Evolutionary conservation across 2,329 filamentous ascomycete genomes (phyloP).

Genomic region (Aotearoamyces nothofagi): DNA sequence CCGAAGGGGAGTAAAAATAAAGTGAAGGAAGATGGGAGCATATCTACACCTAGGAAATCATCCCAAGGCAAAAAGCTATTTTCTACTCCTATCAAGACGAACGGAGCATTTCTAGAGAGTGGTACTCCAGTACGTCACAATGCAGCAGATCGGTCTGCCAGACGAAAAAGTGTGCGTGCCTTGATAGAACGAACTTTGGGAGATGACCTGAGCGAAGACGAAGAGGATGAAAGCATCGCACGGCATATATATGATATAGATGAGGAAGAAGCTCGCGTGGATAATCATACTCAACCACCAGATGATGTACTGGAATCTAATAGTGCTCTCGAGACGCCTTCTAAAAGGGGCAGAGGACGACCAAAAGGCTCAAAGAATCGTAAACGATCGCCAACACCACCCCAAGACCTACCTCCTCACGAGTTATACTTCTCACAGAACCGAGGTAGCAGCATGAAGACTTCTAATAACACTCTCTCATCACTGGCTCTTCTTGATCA

Average conservation of each 20-base stretch:
- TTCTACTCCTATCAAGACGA: constrained; percentile 14
- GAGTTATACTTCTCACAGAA: constrained; percentile 94
- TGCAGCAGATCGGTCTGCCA: constrained; percentile 65
- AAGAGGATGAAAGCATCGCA: constrained; percentile 51
- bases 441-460: constrained; percentile 64
- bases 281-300: constrained; percentile 18
- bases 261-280: constrained; percentile 30
- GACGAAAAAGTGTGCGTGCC: constrained; percentile 66
- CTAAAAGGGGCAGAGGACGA: constrained; percentile 32
- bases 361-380: constrained; percentile 29
- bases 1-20: constrained; percentile 27
- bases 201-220: constrained; percentile 54
- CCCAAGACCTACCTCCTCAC: constrained; percentile 68
- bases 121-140: constrained; percentile 14
- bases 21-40: constrained; percentile 19
- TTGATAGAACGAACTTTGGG: constrained; percentile 59
- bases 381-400: constrained; percentile 42
- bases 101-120: constrained; percentile 5
- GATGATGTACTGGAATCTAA: constrained; percentile 17
- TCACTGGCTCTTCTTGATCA: constrained; percentile 68
- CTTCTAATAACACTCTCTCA: constrained; percentile 72
- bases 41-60: constrained; percentile 9
- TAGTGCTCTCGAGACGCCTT: constrained; percentile 28
- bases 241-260: constrained; percentile 50
- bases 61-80: constrained; percentile 13